A percentile compares a stretch with the other conserved stretches of the same genome.
Conservation (phyloP, 2,329 filamentous ascomycete genomes). For the Fusarium metavorans region DNA sequence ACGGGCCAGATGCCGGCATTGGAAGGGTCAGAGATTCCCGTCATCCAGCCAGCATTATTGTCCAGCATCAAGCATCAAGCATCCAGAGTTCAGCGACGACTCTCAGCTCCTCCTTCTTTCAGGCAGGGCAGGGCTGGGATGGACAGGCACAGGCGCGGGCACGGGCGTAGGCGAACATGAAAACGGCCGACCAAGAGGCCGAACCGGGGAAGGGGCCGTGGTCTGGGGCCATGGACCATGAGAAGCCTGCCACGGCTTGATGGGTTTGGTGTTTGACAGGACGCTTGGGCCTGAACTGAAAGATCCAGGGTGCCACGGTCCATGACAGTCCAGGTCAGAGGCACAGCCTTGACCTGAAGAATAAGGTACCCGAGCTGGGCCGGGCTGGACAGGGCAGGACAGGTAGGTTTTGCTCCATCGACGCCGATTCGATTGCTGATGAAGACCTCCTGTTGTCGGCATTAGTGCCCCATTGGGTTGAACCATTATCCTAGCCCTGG, state of each 20-base stretch:
- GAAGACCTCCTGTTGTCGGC: conserved; percentile 13
- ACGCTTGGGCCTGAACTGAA: conserved; percentile 41
- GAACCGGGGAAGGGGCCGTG: conserved; percentile 40
- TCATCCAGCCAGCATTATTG: neutral
- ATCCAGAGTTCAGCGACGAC: conserved; percentile 14
- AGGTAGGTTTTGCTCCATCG: neutral
- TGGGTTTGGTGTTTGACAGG: conserved; percentile 41
- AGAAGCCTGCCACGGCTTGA: conserved; percentile 31
- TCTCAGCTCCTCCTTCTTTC: neutral
- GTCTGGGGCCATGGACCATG: conserved; percentile 21
- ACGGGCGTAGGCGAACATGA: conserved; percentile 33
- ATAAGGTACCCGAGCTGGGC: neutral
- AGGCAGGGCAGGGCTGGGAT: neutral
- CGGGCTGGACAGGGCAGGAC: neutral
- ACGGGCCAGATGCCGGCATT: conserved; percentile 14
- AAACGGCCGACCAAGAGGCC: conserved; percentile 44
- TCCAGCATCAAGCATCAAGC: neutral
- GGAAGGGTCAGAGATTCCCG: conserved; percentile 12
- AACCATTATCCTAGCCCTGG: conserved; percentile 7
- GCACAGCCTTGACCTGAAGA: conserved; percentile 12
- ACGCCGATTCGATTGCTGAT: conserved; percentile 5
- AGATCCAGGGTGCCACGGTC: conserved; percentile 20
- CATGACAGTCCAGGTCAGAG: conserved; percentile 16
- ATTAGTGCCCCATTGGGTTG: conserved; percentile 29
- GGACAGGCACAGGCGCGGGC: conserved; percentile 23